Percentiles rank a stretch among this genome's conserved stretches.
These are phyloP conservation scores for Taphrina deformans DNA, from an alignment of 1,139 yeast genomes.

Conservation along the genomic window DNA sequence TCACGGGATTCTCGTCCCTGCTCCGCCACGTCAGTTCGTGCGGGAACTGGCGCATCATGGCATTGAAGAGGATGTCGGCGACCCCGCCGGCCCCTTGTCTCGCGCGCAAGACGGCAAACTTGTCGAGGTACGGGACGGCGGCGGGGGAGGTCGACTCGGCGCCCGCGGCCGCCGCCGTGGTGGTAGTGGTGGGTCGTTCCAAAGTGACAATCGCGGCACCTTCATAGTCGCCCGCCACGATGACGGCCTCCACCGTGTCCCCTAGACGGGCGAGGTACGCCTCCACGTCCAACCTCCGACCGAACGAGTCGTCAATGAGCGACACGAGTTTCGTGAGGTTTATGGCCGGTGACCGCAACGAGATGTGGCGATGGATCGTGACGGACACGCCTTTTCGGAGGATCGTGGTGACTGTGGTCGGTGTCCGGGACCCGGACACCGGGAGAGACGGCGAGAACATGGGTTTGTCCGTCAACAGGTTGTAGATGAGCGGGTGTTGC, in stretches of 20 bases:
- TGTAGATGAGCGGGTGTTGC: constrained; percentile 60
- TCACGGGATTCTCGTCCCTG: constrained; percentile 78
- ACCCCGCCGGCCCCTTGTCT: constrained; percentile 91
- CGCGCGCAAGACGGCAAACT: constrained; percentile 80
- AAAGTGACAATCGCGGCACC: constrained; percentile 92
- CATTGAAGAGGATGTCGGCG: constrained; percentile 87
- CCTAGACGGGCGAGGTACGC: constrained; percentile 67
- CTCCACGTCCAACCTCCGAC: constrained; percentile 61
- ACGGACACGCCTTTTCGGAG: constrained; percentile 76
- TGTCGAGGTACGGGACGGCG: constrained; percentile 75
- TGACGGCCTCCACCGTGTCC: constrained; percentile 63
- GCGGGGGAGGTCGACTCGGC: too few species aligned
- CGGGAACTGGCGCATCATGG: constrained; percentile 67
- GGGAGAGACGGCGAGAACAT: constrained; percentile 92
- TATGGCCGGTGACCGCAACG: constrained; percentile 49
- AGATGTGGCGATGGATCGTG: constrained; percentile 48
- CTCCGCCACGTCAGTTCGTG: constrained; percentile 87
- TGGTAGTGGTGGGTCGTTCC: constrained; percentile 50
- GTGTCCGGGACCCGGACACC: constrained; percentile 57
- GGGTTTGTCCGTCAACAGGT: constrained; percentile 86
- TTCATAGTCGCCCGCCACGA: constrained; percentile 89
- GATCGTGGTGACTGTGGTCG: constrained; percentile 71
- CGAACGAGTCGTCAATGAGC: constrained; percentile 78
- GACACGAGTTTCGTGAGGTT: constrained; percentile 58
- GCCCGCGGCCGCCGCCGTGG: constrained; percentile 39